Conservation (phyloP, 2,329 filamentous ascomycete genomes). For the Pseudogymnoascus sp. region DNA sequence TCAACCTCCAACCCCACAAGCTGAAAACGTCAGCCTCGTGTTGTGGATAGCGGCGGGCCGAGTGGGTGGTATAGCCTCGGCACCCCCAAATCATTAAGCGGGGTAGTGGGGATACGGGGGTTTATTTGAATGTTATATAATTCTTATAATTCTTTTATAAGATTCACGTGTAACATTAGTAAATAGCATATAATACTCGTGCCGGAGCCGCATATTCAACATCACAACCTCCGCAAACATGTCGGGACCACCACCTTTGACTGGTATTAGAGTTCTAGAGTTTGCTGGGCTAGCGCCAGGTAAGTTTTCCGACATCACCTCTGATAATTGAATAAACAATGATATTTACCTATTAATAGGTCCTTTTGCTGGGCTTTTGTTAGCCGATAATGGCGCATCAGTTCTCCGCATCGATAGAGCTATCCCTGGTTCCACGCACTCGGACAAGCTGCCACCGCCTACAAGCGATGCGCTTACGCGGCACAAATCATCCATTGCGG, state of each 20-base stretch:
- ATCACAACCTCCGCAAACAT: constrained; percentile 13
- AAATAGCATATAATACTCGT: neutral
- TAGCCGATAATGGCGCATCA: constrained; percentile 81
- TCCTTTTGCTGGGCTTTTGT: constrained; percentile 80
- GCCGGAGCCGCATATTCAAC: neutral
- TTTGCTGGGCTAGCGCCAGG: constrained; percentile 56
- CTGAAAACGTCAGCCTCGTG: neutral
- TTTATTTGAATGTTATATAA: neutral
- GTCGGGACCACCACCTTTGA: constrained; percentile 37
- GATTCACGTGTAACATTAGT: neutral
- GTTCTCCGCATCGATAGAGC: constrained; percentile 79
- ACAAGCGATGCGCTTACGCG: constrained; percentile 69
- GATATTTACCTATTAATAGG: constrained; percentile 40
- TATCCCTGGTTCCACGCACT: constrained; percentile 37
- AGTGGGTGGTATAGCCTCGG: neutral
- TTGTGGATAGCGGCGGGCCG: neutral
- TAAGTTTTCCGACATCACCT: constrained; percentile 22
- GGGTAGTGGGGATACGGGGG: neutral
- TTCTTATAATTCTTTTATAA: neutral
- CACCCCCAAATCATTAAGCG: neutral
- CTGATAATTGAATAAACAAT: constrained; percentile 1
- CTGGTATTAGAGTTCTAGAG: constrained; percentile 56
- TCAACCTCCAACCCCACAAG: neutral
- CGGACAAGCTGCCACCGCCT: constrained; percentile 34
- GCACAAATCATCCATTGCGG: constrained; percentile 70